Base-by-base conservation (phyloP, 1,284 basidiomycete genomes). In the Cystobasidiaceae sp. region DNA sequence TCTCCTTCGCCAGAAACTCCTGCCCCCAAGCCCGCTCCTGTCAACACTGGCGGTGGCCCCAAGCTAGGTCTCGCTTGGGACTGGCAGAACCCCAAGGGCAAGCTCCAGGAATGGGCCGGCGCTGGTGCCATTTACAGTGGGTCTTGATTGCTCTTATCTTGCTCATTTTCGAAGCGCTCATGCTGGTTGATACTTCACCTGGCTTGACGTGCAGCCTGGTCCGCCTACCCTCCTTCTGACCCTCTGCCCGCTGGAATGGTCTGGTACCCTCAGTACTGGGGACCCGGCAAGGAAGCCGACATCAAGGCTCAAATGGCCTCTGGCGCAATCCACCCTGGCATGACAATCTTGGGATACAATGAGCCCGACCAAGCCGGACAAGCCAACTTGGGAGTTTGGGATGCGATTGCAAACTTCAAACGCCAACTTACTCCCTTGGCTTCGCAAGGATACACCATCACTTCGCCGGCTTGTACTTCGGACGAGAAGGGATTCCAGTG, bases 331-430 rank as follows among this genome's bases (percentile, higher is more conserved):
- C 30, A 49, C 28, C 61, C 61, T 15, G 61, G 61, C 51, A 64
- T 64, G 61, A 64, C 61, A 15, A 64, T 64, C 39, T 43, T 64
- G 17, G 61, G 61, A 17, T 64, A 64, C 61, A 64, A 64, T 23
- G 61, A 64, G 52, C 61, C 61, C 41, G 61, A 64, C 44, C 61
- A 64, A 49, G 23, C 61, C 13, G 61, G 61, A 11, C 61, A 64
- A 49, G 61, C 61, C 30, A 64, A 64, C 52, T 34, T 64, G 23
- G 61, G 44, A n/a, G 45, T 64, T 41, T 44, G 39, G 41, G 51
- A 55, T 44, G 61, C 49, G n/a, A 64, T 64, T 28, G 30, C 21
- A 1, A 46, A 39, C 9, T 64, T 54, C 61, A 39, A 51, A 21
- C 13, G 23, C 39, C 61, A 64, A 41, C 34, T 64, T 28, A 64